Conservation (phyloP, 2,329 filamentous ascomycete species). For the Aspergillus spinulosporus region DNA sequence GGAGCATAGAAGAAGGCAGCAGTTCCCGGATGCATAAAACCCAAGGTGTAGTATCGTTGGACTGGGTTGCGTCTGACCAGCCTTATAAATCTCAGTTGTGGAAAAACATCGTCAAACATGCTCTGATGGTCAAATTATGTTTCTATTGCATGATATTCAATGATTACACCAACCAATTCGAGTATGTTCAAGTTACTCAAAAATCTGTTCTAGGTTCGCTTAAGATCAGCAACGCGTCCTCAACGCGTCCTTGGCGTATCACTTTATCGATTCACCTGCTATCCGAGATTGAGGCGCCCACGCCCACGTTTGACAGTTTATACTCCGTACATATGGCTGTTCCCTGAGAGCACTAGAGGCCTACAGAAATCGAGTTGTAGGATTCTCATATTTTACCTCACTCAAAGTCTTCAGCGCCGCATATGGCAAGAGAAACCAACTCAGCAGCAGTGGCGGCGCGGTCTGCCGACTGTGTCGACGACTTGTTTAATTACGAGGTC, state of each 20-base stretch:
- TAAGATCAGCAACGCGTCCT: background rate
- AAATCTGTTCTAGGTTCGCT: too few relatives aligned
- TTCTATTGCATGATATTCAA: too few relatives aligned
- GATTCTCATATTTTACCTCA: background rate
- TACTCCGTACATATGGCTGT: background rate
- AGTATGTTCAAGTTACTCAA: too few relatives aligned
- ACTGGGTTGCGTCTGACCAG: too few relatives aligned
- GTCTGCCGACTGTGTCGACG: slow-evolving; percentile 57
- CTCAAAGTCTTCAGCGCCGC: background rate
- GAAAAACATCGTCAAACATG: too few relatives aligned
- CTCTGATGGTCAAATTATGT: too few relatives aligned
- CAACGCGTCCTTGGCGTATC: background rate
- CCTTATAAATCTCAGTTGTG: too few relatives aligned
- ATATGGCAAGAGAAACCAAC: slow-evolving; percentile 17
- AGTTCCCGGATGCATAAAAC: too few relatives aligned
- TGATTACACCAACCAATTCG: too few relatives aligned
- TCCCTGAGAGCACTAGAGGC: background rate
- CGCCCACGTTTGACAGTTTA: background rate
- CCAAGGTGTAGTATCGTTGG: too few relatives aligned
- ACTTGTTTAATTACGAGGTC: slow-evolving; percentile 75
- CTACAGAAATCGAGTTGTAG: background rate
- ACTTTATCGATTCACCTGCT: background rate
- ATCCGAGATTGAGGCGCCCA: too few relatives aligned
- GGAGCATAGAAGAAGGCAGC: too few relatives aligned
- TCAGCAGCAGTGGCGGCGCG: slow-evolving; percentile 18